A percentile compares a stretch with the other conserved stretches of the same genome.
Conservation (phyloP, 2,329 filamentous ascomycete species). For the Neofusicoccum laricinum region DNA sequence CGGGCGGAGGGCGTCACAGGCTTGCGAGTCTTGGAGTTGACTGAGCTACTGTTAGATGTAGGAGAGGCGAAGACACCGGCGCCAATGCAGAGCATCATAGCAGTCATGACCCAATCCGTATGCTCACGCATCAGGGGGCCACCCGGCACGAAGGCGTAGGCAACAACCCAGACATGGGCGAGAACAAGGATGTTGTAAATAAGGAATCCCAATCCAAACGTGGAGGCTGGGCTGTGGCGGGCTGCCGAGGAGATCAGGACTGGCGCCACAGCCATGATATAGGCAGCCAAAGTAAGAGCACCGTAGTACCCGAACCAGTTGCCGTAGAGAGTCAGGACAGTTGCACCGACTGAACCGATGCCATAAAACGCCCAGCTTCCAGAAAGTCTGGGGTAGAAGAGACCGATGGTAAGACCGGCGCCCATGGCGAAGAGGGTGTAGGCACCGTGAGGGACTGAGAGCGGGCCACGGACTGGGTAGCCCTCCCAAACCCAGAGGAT, state of each 20-base stretch:
- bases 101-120: conserved; percentile 92
- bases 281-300: conserved; percentile 69
- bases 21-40: conserved; percentile 43
- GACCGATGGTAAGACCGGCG: conserved; percentile 70
- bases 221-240: conserved; percentile 70
- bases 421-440: conserved; percentile 87
- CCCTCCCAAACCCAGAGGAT: conserved; percentile 98
- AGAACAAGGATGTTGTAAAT: conserved; percentile 91
- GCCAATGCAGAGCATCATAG: conserved; percentile 80
- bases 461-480: conserved; percentile 83
- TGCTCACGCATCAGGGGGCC: conserved; percentile 88
- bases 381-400: conserved; percentile 67
- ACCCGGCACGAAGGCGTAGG: conserved; percentile 95
- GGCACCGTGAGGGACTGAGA: conserved; percentile 85
- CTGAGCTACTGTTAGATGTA: conserved; percentile 48
- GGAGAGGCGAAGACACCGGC: conserved; percentile 73
- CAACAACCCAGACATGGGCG: conserved; percentile 98
- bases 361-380: conserved; percentile 78
- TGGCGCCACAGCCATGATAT: conserved; percentile 76
- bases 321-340: conserved; percentile 69
- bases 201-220: conserved; percentile 86
- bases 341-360: conserved; percentile 74
- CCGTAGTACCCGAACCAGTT: conserved; percentile 93
- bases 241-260: conserved; percentile 73
- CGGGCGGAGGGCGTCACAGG: conserved; percentile 46